Base-by-base conservation (phyloP, 106 monocot species). In the Apostasia shenzhenica region DNA sequence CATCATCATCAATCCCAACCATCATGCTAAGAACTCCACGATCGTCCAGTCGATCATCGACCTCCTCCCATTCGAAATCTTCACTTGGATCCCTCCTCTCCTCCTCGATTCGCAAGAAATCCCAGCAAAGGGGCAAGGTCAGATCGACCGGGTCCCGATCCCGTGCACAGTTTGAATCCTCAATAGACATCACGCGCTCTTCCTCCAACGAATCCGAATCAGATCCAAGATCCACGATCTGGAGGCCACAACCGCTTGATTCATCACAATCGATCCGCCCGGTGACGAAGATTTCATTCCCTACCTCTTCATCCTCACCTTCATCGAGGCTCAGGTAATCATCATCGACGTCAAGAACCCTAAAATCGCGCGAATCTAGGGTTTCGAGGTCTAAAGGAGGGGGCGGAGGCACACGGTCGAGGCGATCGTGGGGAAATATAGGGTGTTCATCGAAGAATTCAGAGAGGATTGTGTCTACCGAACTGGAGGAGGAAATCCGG, bases 51-150 rank as follows among this genome's bases (percentile, higher is more conserved):
- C 79, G 41, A 7, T 55, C 69, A 39, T 72, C 76, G 8, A 81
- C 71, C 52, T 81, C 81, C 60, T 76, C 76, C 81, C 81, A 81
- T 8, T 81, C 81, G 60, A 75, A 68, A 2, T 85, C 89, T 3
- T 76, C 79, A 40, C 43, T 73, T 9, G 46, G 42, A 8, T 59
- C 66, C 41, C 63, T 45, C 61, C 38, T 14, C 2, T 13, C 78
- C 48, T 70, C 69, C 14, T 58, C 79, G 12, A 72, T 48, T 0
- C 59, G 58, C 13, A 79, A 39, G 41, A 54, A 68, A 8, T 72
- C 73, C 79, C 73, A 79, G 14, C 62, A 47, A n/a, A 72, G 67
- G 4, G 41, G 65, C 26, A 39, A 12, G 6, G 8, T 41, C 9
- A 69, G 71, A 77, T 59, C 70, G 47, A 38, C 54, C 7, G 9